Evolutionary conservation across 352 stramenopile species (phyloP), one percentile per base, ranked within the genome.

Genomic region (Phytophthora uliginosa): DNA sequence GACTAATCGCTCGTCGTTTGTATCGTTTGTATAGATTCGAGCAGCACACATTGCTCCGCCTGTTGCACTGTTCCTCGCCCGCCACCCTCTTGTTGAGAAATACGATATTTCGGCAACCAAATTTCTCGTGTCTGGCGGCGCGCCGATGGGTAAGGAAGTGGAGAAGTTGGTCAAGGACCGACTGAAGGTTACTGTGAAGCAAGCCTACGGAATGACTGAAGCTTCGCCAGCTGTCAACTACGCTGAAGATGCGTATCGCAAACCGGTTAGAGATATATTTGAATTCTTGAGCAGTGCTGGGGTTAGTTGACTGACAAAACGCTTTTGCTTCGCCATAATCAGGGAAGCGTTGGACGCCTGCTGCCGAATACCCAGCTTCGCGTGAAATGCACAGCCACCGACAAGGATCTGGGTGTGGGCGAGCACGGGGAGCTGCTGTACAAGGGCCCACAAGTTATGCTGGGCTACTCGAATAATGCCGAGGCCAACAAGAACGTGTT

Each of bases 361-460:
- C 40, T 93, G 17, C 78, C 89, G 18, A 88, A 90, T 68, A 91
- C 84, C 1, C 66, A 93, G 47, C 72, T 87, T 28, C 76, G 81
- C 13, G 74, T 96, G n/a, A 75, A 85, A 36, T 90, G 83, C 56
- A 78, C 79, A 1, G 61, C 62, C 9, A 89, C 80, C 1, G 78
- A 76, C 42, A 69, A 84, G 50, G 83, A 91, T 31, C 54, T 95
- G 2, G 50, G 51, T 2, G 15, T 71, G 2, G 75, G 78, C 9
- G 63, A 81, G 45, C 63, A 70, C 36, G 95, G 95, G n/a, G 95
- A 99, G 70, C 68, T 98, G 17, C 79, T 90, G 24, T 94, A 95
- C 66, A 90, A 93, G 48, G 91, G 91, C 2, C 96, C 95, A 7
- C 94, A 98, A 71, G 88, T 98, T 20, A 99, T 99, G 95, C 77